Evolutionary conservation across 2,329 filamentous ascomycete species (phyloP).

Genomic region (Keithomyces neogunnii): DNA sequence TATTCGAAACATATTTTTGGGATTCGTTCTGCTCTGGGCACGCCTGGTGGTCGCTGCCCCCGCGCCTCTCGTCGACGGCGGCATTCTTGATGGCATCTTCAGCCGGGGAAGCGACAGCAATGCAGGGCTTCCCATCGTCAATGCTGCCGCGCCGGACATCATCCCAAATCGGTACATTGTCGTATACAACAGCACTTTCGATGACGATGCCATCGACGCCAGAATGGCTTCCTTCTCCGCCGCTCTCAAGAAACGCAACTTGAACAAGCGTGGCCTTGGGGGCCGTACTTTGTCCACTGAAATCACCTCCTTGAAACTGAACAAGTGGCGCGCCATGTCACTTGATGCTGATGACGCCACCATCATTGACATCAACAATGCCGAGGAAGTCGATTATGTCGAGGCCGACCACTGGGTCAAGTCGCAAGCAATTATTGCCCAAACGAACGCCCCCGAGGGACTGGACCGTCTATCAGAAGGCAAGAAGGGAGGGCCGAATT

Average conservation of each 20-base stretch:
- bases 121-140: constrained; percentile 36
- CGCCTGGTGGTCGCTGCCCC: too few species aligned
- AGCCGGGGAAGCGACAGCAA: background rate
- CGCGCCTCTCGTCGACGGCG: too few species aligned
- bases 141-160: constrained; percentile 37
- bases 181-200: constrained; percentile 50
- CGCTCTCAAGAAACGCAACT: constrained; percentile 47
- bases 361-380: constrained; percentile 39
- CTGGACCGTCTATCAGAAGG: constrained; percentile 44
- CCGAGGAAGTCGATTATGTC: constrained; percentile 41
- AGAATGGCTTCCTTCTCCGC: constrained; percentile 40
- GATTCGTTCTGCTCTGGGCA: too few species aligned
- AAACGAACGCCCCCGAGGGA: constrained; percentile 45
- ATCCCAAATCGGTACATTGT: constrained; percentile 55
- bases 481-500: constrained; percentile 23
- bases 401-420: constrained; percentile 45
- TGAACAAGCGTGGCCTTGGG: constrained; percentile 39
- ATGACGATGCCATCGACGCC: constrained; percentile 36
- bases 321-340: constrained; percentile 43
- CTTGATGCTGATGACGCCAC: constrained; percentile 42
- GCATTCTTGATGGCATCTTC: too few species aligned
- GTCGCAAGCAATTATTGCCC: constrained; percentile 33
- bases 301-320: constrained; percentile 38
- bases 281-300: constrained; percentile 40
- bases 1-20: too few species aligned